These are phyloP conservation scores for Diospyros lotus DNA, from an alignment of 148 eudicot genomes.

Conservation along the genomic window DNA sequence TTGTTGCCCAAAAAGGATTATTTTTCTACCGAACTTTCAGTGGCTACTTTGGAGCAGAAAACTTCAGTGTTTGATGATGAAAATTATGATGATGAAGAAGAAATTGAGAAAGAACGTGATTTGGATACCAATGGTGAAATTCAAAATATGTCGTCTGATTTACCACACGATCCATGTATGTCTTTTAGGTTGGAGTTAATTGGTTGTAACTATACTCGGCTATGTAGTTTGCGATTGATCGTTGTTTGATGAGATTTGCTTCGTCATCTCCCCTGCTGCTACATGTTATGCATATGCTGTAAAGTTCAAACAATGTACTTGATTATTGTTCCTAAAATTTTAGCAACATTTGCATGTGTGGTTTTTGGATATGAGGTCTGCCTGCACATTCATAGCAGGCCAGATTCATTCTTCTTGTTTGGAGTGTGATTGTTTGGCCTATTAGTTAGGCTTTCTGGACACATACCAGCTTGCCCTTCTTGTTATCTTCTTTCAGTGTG, in stretches of 20 bases:
- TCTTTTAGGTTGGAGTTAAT: slow-evolving; percentile 2
- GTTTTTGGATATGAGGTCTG: background rate
- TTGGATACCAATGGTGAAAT: slow-evolving; percentile 34
- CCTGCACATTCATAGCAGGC: background rate
- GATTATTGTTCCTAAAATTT: background rate
- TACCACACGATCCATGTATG: slow-evolving; percentile 16
- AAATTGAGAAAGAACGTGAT: slow-evolving; percentile 42
- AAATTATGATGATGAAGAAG: slow-evolving; percentile 85
- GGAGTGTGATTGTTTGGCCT: background rate
- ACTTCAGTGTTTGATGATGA: slow-evolving; percentile 89
- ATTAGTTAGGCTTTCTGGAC: background rate
- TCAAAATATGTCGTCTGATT: slow-evolving; percentile 35
- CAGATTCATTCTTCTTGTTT: background rate
- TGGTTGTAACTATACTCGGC: background rate
- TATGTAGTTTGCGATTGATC: background rate
- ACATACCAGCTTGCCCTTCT: background rate
- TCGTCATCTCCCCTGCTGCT: background rate
- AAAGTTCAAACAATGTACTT: no score
- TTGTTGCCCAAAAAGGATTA: slow-evolving; percentile 65
- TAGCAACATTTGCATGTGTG: background rate
- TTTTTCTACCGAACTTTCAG: slow-evolving; percentile 41
- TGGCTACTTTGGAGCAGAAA: slow-evolving; percentile 31
- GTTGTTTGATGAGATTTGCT: background rate
- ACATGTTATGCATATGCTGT: no score
- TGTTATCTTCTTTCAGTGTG: background rate